Evolutionary conservation across 2,329 filamentous ascomycete species (phyloP), one percentile per base, ranked within the genome.

Genomic region (Cladosporium sphaerospermum): DNA sequence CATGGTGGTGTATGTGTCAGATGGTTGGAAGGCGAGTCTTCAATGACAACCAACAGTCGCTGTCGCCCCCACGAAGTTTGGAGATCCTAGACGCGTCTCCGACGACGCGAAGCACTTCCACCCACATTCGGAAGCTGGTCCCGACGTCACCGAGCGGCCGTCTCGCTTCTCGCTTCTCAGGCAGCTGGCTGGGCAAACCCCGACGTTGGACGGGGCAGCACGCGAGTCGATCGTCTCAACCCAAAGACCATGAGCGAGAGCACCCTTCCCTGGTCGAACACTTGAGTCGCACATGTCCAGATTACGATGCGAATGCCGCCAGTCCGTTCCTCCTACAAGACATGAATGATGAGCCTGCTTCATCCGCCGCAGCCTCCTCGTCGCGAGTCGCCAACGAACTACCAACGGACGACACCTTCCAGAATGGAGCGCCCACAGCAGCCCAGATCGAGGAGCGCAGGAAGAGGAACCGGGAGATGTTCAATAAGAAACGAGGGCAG

Each of bases 1-100:
- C 87, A 96, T 95, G 42, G 19, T 55, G 52, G 42, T 39, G 18
- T 51, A 16, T 50, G 28, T 3, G 31, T 39, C 5, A 28, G 42
- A 18, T 44, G 42, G 16, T 32, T 44, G 8, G 16, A 9, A 44
- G 14, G 16, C 34, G n/a, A 36, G 34, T 11, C 9, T 36, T 4
- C 34, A 36, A 36, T 36, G 34, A 36, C n/a, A 11, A 36, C 10
- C 10, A 11, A 11, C 10, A 36, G 34, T 36, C 34, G 36, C 16
- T 28, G 23, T 39, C 36, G 36, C 23, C 36, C n/a, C 36, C 36
- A n/a, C 10, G 36, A 39, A 39, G 36, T 39, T 39, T 39, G 36
- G 36, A 39, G 36, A 39, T 13, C n/a, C 36, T 11, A 11, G 34
- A 36, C 16, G 16, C 40, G 40, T 54, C 34, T 28, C 28, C 11